phyloP scores from a whole-genome alignment of 768 basidiomycete genomes.

The Agaricus blazei region DNA sequence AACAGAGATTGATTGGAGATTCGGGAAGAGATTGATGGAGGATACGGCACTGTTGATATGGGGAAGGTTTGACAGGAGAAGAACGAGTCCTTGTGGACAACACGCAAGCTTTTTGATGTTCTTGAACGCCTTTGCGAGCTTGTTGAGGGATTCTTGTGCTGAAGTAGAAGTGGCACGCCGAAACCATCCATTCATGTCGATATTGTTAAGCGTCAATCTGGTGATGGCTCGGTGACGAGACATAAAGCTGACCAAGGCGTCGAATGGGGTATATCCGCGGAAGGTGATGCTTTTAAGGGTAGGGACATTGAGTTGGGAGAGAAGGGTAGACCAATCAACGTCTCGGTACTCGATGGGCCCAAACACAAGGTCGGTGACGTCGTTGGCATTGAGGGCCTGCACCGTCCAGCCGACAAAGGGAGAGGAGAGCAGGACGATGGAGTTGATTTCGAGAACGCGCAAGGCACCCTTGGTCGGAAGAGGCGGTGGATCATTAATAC shows the following conservation, averaged over 20 bases:
- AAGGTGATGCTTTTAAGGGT: not conserved
- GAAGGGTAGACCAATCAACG: conserved; percentile 1
- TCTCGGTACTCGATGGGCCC: conserved; percentile 5
- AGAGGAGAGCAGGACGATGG: conserved; percentile 7
- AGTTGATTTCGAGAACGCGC: conserved; percentile 7
- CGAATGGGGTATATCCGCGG: conserved; percentile 5
- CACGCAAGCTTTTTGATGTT: conserved; percentile 3
- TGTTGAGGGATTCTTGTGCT: not conserved
- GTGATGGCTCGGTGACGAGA: not conserved
- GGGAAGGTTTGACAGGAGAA: not conserved
- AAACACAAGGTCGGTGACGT: conserved; percentile 9
- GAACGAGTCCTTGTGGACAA: conserved; percentile 4
- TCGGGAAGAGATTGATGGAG: not conserved
- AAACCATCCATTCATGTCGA: not conserved
- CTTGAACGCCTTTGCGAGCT: not conserved
- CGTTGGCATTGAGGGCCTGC: conserved; percentile 8
- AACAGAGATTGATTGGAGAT: not conserved
- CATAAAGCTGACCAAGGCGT: not conserved
- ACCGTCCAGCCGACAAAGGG: conserved; percentile 13
- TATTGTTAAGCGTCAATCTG: not conserved
- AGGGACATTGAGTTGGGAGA: conserved; percentile 2
- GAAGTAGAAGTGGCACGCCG: not conserved
- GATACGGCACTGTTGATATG: not conserved
- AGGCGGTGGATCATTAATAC: not conserved
- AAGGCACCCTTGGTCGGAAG: conserved; percentile 1